Evolutionary conservation across 805 yeast species (phyloP).

Genomic region (Yarrowia osloensis): DNA sequence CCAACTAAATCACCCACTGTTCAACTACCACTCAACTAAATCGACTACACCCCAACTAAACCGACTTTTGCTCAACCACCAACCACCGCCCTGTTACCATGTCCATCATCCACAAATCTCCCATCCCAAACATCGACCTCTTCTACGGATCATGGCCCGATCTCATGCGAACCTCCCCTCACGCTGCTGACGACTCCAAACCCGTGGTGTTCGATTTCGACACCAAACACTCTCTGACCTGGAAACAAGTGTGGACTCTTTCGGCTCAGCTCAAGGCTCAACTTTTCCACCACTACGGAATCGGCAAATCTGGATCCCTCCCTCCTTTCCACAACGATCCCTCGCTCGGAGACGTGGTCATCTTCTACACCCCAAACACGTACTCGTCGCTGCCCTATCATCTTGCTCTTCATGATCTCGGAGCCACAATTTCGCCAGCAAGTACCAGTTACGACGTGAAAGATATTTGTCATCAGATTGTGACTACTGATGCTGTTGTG

Average conservation of each 20-base stretch:
- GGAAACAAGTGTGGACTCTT: constrained; percentile 13
- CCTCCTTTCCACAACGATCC: background rate
- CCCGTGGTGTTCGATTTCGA: constrained; percentile 17
- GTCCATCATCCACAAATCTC: constrained; percentile 28
- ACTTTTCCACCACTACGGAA: constrained; percentile 1
- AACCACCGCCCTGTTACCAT: background rate
- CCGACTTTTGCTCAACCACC: too few species aligned
- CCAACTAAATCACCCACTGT: too few species aligned
- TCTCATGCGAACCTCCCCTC: constrained; percentile 6
- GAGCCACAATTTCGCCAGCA: constrained; percentile 17
- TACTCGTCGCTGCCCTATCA: constrained; percentile 4
- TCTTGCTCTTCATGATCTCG: constrained; percentile 18
- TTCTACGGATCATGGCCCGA: constrained; percentile 28
- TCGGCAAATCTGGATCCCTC: background rate
- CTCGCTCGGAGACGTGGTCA: constrained; percentile 18
- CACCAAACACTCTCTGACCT: background rate
- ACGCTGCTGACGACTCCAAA: background rate
- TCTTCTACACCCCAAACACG: constrained; percentile 23
- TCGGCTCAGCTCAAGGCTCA: background rate
- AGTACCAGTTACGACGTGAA: constrained; percentile 18
- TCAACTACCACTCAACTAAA: too few species aligned
- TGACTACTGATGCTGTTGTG: constrained; percentile 14
- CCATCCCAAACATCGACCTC: background rate
- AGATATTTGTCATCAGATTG: constrained; percentile 19
- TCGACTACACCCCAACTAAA: too few species aligned